A percentile compares a stretch with the other conserved stretches of the same genome.
These are phyloP conservation scores for Rostrohypoxylon terebratum DNA, from an alignment of 495 filamentous ascomycete species.

Conservation along the genomic window DNA sequence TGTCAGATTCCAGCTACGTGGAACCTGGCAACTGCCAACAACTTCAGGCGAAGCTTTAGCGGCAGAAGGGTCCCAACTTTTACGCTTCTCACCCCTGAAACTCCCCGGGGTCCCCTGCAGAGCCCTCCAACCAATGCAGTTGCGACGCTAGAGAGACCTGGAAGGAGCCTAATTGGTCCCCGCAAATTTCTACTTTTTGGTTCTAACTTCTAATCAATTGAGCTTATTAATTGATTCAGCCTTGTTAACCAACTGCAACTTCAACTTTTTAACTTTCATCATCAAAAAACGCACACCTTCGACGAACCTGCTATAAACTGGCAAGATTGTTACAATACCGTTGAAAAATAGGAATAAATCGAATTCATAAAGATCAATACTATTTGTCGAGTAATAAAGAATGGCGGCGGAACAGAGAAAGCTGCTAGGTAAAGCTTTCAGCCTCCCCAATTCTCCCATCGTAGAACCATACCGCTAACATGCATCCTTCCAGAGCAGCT, in stretches of 20 bases:
- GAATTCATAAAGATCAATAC: background rate
- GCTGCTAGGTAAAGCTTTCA: conserved; percentile 74
- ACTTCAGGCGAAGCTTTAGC: conserved; percentile 35
- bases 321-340: background rate
- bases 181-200: conserved; percentile 39
- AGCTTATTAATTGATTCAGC: conserved; percentile 38
- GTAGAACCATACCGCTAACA: conserved; percentile 44
- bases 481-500: conserved; percentile 73
- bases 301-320: background rate
- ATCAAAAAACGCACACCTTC: background rate
- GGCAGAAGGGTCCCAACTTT: conserved; percentile 28
- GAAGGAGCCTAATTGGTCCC: conserved; percentile 44
- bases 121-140: conserved; percentile 21
- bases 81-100: background rate
- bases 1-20: conserved; percentile 22
- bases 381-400: conserved; percentile 22
- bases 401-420: conserved; percentile 98
- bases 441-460: conserved; percentile 10
- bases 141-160: conserved; percentile 20
- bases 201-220: background rate
- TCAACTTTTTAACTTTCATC: conserved; percentile 15
- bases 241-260: conserved; percentile 36
- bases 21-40: conserved; percentile 25
- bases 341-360: background rate
- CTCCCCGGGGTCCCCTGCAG: conserved; percentile 20